Conservation (phyloP, 1,284 basidiomycete genomes). For the Moesziomyces sp. region DNA sequence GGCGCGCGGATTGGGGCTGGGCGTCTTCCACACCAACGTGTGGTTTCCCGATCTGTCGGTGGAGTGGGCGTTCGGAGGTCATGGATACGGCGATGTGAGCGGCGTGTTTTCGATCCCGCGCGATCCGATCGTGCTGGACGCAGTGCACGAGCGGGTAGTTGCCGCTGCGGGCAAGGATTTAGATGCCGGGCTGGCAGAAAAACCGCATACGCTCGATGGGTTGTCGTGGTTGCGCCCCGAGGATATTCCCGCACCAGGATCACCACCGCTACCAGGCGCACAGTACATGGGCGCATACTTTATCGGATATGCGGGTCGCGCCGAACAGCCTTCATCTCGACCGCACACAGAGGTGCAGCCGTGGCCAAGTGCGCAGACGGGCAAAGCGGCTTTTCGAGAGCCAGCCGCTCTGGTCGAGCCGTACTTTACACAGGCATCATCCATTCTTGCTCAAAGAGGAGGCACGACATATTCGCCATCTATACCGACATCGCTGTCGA, state of each 20-base stretch:
- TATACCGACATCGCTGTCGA: too few relatives aligned
- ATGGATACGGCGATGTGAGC: conserved; percentile 19
- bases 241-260: conserved; percentile 15
- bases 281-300: conserved; percentile 24
- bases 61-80: conserved; percentile 28
- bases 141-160: background rate
- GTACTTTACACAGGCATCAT: conserved; percentile 4
- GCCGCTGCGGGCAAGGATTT: background rate
- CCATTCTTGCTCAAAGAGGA: background rate
- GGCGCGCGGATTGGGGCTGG: conserved; percentile 18
- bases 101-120: conserved; percentile 29
- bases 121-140: conserved; percentile 7
- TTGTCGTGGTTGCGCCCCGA: conserved; percentile 21
- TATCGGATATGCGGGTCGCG: conserved; percentile 21
- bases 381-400: conserved; percentile 19
- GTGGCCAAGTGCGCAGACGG: conserved; percentile 8
- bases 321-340: background rate
- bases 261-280: conserved; percentile 15
- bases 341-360: background rate
- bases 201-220: conserved; percentile 11
- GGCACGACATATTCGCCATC: background rate
- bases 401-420: conserved; percentile 5
- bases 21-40: conserved; percentile 27
- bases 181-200: background rate
- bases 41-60: conserved; percentile 24